Conservation (phyloP, 257 asterid species). For the Nicotiana tomentosiformis region DNA sequence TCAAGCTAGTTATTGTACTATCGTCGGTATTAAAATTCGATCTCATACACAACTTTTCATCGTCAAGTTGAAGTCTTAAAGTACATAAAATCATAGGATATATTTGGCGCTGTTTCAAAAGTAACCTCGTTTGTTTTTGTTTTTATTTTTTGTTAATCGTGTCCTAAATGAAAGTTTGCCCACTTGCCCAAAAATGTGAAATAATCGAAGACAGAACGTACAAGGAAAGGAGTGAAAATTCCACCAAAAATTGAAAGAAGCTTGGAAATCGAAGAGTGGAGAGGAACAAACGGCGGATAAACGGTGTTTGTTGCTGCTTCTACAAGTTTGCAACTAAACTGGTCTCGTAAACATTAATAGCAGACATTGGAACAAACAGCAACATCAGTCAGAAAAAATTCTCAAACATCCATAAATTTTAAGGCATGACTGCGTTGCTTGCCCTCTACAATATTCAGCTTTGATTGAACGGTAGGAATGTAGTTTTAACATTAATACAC, state of each 20-base stretch:
- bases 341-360: not conserved
- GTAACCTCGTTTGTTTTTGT: too few relatives aligned
- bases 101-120: too few relatives aligned
- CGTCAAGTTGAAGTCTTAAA: too few relatives aligned
- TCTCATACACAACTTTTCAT: too few relatives aligned
- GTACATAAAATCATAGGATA: too few relatives aligned
- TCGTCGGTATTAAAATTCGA: too few relatives aligned
- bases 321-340: not conserved
- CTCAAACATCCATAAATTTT: not conserved
- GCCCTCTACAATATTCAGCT: not conserved
- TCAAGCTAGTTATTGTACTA: too few relatives aligned
- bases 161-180: not conserved
- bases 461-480: not conserved
- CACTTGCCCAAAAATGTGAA: not conserved
- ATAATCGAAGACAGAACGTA: not conserved
- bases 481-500: conserved; percentile 1
- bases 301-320: conserved; percentile 16
- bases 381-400: not conserved
- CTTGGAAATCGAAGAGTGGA: not conserved
- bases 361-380: conserved; percentile 10
- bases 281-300: conserved; percentile 16
- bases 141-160: too few relatives aligned
- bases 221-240: conserved; percentile 2
- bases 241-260: not conserved
- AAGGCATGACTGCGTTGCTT: not conserved